Evolutionary conservation across 805 yeast species (phyloP).

Genomic region (Candida koratica): DNA sequence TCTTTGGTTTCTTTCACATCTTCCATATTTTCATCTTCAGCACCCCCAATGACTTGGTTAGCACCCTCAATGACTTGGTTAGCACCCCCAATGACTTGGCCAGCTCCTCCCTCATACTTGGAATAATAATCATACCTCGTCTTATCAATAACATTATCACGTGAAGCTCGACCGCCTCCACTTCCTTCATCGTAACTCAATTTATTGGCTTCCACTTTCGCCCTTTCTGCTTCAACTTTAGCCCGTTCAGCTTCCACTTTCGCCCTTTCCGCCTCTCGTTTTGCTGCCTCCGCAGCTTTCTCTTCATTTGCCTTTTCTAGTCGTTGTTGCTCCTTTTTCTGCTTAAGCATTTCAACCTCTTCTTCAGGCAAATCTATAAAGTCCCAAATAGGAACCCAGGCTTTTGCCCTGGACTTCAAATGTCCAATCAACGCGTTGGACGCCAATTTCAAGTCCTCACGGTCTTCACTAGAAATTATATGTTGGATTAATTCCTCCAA

Average conservation of each 20-base stretch:
- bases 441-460: slow-evolving; percentile 80
- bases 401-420: slow-evolving; percentile 49
- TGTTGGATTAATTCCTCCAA: slow-evolving; percentile 45
- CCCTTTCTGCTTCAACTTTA: background rate
- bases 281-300: slow-evolving; percentile 13
- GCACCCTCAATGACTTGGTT: no score
- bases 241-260: slow-evolving; percentile 1
- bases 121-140: slow-evolving; percentile 33
- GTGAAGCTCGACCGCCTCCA: background rate
- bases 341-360: slow-evolving; percentile 23
- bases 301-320: slow-evolving; percentile 13
- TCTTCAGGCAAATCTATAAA: slow-evolving; percentile 49
- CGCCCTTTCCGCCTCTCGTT: slow-evolving; percentile 12
- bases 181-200: slow-evolving; percentile 6
- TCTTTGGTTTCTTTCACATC: slow-evolving; percentile 10
- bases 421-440: slow-evolving; percentile 69
- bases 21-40: background rate
- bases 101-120: slow-evolving; percentile 8
- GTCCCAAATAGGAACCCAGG: slow-evolving; percentile 54
- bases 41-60: no score
- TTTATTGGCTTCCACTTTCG: slow-evolving; percentile 13
- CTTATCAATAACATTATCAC: slow-evolving; percentile 15
- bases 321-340: slow-evolving; percentile 20
- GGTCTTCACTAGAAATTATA: slow-evolving; percentile 49
- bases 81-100: no score